These are phyloP conservation scores for Nematocida sp. DNA, from an alignment of 371 early-diverging fungal species.

Conservation along the genomic window DNA sequence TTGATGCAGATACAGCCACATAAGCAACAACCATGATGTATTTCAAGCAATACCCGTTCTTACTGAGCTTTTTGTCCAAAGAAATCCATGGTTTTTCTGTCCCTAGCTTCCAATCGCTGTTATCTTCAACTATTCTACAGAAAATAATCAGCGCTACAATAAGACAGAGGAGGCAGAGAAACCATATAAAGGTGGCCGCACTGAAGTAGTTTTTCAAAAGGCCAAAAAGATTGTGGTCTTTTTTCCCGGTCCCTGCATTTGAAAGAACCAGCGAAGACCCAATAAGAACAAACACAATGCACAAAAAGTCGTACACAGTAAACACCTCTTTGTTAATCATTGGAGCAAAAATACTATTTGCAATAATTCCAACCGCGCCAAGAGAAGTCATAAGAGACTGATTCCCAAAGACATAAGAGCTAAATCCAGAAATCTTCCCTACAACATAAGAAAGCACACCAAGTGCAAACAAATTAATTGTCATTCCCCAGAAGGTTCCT, in stretches of 20 bases:
- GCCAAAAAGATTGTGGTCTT: constrained; percentile 71
- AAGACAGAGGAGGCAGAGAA: constrained; percentile 72
- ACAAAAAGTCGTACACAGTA: constrained; percentile 75
- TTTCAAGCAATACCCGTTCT: constrained; percentile 62
- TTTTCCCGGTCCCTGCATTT: constrained; percentile 72
- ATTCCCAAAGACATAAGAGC: constrained; percentile 78
- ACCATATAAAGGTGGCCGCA: constrained; percentile 74
- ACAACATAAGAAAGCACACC: constrained; percentile 75
- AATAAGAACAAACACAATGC: constrained; percentile 76
- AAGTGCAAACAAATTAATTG: constrained; percentile 65
- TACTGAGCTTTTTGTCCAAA: constrained; percentile 64
- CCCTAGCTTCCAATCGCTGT: constrained; percentile 71
- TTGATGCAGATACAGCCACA: constrained; percentile 72
- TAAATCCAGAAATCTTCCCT: constrained; percentile 76
- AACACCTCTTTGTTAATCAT: constrained; percentile 76
- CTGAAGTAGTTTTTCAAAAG: constrained; percentile 75
- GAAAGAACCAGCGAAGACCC: constrained; percentile 77
- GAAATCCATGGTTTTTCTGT: constrained; percentile 33
- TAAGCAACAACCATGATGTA: constrained; percentile 70
- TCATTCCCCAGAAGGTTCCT: constrained; percentile 46
- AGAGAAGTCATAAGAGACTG: constrained; percentile 80
- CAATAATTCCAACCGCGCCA: constrained; percentile 77
- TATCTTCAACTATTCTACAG: constrained; percentile 74
- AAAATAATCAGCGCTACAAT: constrained; percentile 72
- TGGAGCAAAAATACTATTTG: constrained; percentile 79